A percentile compares a stretch with the other conserved stretches of the same genome.
These are phyloP conservation scores for Populus hybrid DNA, from an alignment of 441 rosid species.

Conservation along the genomic window DNA sequence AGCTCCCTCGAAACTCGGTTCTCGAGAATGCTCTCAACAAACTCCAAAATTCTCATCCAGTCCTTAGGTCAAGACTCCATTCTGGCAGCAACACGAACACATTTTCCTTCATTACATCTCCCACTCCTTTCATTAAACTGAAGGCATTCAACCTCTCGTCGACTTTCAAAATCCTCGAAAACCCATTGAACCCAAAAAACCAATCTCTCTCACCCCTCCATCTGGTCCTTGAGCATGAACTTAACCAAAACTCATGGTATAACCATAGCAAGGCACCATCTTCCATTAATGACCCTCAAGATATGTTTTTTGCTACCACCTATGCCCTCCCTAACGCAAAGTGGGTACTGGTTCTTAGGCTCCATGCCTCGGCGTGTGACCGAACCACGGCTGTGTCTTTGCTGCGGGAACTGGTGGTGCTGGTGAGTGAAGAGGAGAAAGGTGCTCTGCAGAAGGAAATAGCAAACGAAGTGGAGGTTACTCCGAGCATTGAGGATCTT, in stretches of 20 bases:
- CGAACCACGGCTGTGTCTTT: constrained; percentile 41
- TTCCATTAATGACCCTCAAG: not conserved
- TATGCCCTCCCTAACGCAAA: constrained; percentile 26
- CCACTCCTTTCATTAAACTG: constrained; percentile 26
- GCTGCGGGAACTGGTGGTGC: constrained; percentile 35
- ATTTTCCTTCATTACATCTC: constrained; percentile 34
- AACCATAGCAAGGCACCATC: not conserved
- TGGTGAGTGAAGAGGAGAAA: constrained; percentile 11
- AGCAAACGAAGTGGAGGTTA: constrained; percentile 20
- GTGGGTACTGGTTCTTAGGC: constrained; percentile 41
- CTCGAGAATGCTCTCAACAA: constrained; percentile 29
- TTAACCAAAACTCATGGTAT: constrained; percentile 39
- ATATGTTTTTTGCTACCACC: constrained; percentile 35
- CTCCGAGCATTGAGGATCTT: constrained; percentile 39
- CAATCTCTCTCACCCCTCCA: constrained; percentile 25
- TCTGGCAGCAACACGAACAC: constrained; percentile 18
- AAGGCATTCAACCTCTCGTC: constrained; percentile 23
- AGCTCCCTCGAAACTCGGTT: constrained; percentile 16
- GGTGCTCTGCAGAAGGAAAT: not conserved
- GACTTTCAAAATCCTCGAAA: constrained; percentile 30
- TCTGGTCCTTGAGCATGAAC: constrained; percentile 45
- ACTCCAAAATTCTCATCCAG: constrained; percentile 40
- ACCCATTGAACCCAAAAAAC: not conserved
- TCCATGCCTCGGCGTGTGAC: constrained; percentile 47
- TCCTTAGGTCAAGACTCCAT: constrained; percentile 39